These are phyloP conservation scores for Retiboletus flavoniger DNA, from an alignment of 1,284 basidiomycete genomes.

Conservation along the genomic window DNA sequence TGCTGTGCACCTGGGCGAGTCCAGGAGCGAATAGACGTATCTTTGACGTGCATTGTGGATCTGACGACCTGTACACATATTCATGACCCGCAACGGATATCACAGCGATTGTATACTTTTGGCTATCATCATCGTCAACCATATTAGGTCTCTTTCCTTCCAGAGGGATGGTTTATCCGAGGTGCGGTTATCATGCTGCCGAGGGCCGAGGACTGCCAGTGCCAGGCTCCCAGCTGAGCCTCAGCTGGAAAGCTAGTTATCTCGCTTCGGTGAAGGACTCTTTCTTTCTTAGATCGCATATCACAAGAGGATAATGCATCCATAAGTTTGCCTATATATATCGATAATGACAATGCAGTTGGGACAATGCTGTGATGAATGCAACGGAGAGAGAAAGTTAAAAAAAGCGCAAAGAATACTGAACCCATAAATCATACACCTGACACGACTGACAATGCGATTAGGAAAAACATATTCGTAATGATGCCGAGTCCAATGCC, in stretches of 20 bases:
- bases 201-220: too few relatives aligned
- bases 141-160: too few relatives aligned
- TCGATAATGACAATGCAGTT: conserved; percentile 18
- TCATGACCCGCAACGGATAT: neutral
- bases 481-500: conserved; percentile 13
- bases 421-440: conserved; percentile 25
- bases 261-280: neutral
- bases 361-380: neutral
- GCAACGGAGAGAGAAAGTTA: neutral
- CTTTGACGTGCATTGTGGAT: conserved; percentile 3
- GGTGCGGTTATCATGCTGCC: too few relatives aligned
- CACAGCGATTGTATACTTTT: neutral
- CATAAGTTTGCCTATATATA: conserved; percentile 25
- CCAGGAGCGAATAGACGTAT: neutral
- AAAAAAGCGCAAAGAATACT: neutral
- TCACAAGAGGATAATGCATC: conserved; percentile 5
- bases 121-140: neutral
- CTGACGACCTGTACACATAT: conserved; percentile 9
- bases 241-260: neutral
- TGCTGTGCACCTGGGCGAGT: neutral
- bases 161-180: too few relatives aligned
- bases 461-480: conserved; percentile 10
- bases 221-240: too few relatives aligned
- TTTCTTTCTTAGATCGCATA: neutral
- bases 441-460: conserved; percentile 2